These are phyloP conservation scores for Sporothrix schenckii DNA, from an alignment of 2,329 filamentous ascomycete genomes.

Conservation along the genomic window DNA sequence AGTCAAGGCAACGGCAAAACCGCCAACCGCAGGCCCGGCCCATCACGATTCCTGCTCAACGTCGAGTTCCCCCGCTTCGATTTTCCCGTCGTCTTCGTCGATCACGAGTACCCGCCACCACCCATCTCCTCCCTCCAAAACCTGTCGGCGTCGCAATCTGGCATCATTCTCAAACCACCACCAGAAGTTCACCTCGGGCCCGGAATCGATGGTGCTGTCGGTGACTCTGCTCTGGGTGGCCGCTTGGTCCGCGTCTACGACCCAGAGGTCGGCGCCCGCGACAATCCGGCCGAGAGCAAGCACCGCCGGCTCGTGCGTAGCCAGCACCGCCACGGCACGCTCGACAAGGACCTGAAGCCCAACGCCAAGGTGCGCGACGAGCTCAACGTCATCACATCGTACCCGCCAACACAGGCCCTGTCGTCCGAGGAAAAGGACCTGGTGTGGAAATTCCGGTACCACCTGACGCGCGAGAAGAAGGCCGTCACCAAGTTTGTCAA, in stretches of 20 bases:
- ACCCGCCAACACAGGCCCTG: slow-evolving; percentile 86
- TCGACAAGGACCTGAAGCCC: slow-evolving; percentile 93
- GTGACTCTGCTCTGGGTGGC: slow-evolving; percentile 55
- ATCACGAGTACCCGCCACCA: slow-evolving; percentile 86
- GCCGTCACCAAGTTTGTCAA: slow-evolving; percentile 97
- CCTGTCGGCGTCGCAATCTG: slow-evolving; percentile 64
- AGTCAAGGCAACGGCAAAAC: slow-evolving; percentile 40
- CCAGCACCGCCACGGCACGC: slow-evolving; percentile 83
- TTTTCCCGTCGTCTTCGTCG: slow-evolving; percentile 91
- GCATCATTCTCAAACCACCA: slow-evolving; percentile 73
- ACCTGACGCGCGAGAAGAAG: slow-evolving; percentile 87
- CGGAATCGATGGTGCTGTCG: slow-evolving; percentile 60
- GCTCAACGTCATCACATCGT: slow-evolving; percentile 85
- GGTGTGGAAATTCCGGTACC: slow-evolving; percentile 96
- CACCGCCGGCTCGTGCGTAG: slow-evolving; percentile 89
- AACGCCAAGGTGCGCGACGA: slow-evolving; percentile 96
- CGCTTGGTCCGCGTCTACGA: slow-evolving; percentile 87
- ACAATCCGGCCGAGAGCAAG: slow-evolving; percentile 95
- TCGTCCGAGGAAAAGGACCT: slow-evolving; percentile 92
- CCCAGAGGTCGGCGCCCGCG: slow-evolving; percentile 82
- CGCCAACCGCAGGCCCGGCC: slow-evolving; percentile 46
- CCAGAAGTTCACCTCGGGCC: slow-evolving; percentile 90
- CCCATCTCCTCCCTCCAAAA: slow-evolving; percentile 76
- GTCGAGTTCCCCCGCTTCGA: slow-evolving; percentile 94
- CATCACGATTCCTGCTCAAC: slow-evolving; percentile 75